phyloP scores from a whole-genome alignment of 2,329 filamentous ascomycete species.

The Xylaria polymorpha region DNA sequence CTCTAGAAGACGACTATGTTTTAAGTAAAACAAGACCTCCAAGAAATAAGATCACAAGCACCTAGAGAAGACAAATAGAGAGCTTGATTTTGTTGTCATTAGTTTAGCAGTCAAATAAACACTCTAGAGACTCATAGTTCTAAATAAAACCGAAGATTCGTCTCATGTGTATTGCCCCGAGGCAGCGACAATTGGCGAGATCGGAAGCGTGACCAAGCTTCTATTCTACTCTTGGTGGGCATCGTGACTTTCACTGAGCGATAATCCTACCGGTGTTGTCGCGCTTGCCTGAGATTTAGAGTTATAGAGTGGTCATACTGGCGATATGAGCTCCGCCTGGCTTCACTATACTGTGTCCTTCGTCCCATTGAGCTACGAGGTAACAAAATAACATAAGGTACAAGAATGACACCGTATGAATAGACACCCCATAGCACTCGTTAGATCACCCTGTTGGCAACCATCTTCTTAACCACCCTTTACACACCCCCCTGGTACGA shows the following conservation, averaged over 20 bases:
- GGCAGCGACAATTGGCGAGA: neutral
- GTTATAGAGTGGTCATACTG: neutral
- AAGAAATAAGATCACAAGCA: neutral
- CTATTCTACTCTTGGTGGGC: neutral
- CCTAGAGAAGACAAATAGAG: neutral
- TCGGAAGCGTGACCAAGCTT: constrained; percentile 1
- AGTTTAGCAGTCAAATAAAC: neutral
- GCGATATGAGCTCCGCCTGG: neutral
- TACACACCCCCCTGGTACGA: neutral
- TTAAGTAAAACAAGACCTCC: neutral
- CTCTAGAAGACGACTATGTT: neutral
- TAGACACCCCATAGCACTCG: neutral
- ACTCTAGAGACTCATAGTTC: neutral
- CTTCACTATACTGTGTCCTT: neutral
- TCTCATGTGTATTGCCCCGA: neutral
- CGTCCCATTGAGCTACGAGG: neutral
- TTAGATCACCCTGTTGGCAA: neutral
- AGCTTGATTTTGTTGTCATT: neutral
- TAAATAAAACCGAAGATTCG: neutral
- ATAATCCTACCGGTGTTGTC: neutral
- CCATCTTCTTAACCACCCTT: neutral
- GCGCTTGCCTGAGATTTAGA: neutral
- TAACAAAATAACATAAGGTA: neutral
- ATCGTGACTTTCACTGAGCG: neutral
- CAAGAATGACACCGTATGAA: neutral